Evolutionary conservation across 2,329 filamentous ascomycete genomes (phyloP).

Genomic region (Huntiella decipiens): DNA sequence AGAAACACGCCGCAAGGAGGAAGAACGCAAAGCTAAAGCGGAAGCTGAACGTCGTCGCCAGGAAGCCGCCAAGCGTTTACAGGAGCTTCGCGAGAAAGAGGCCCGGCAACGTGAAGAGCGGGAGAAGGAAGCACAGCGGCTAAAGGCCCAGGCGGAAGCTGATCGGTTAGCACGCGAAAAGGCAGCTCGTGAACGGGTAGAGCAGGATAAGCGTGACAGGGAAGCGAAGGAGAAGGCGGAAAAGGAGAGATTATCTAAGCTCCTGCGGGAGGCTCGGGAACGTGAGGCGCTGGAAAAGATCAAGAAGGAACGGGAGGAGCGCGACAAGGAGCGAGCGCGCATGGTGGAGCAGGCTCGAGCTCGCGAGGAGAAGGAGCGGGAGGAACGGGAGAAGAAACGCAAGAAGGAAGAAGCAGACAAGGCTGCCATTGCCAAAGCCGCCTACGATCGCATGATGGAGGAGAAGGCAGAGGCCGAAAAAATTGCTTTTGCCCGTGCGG

Average conservation of each 20-base stretch:
- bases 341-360: conserved; percentile 7
- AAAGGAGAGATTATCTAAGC: conserved; percentile 16
- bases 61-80: conserved; percentile 32
- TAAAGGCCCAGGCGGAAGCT: conserved; percentile 11
- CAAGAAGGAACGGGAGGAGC: conserved; percentile 10
- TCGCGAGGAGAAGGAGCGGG: conserved; percentile 18
- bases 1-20: conserved; percentile 43
- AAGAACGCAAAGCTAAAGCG: conserved; percentile 41
- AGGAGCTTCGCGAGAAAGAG: conserved; percentile 37
- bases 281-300: conserved; percentile 7
- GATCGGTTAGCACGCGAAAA: conserved; percentile 9
- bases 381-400: conserved; percentile 6
- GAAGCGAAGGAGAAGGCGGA: conserved; percentile 16
- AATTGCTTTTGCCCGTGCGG: conserved; percentile 1
- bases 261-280: conserved; percentile 4
- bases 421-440: not conserved
- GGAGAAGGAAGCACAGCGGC: conserved; percentile 11
- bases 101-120: conserved; percentile 28
- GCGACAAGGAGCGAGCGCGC: conserved; percentile 41
- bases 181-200: conserved; percentile 9
- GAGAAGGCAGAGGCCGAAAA: conserved; percentile 1
- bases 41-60: conserved; percentile 41
- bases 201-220: conserved; percentile 11
- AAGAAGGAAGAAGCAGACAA: conserved; percentile 2
- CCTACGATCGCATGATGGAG: conserved; percentile 1